Base-by-base conservation (phyloP, 2,329 filamentous ascomycete genomes). In the Tetracladium maxilliforme region DNA sequence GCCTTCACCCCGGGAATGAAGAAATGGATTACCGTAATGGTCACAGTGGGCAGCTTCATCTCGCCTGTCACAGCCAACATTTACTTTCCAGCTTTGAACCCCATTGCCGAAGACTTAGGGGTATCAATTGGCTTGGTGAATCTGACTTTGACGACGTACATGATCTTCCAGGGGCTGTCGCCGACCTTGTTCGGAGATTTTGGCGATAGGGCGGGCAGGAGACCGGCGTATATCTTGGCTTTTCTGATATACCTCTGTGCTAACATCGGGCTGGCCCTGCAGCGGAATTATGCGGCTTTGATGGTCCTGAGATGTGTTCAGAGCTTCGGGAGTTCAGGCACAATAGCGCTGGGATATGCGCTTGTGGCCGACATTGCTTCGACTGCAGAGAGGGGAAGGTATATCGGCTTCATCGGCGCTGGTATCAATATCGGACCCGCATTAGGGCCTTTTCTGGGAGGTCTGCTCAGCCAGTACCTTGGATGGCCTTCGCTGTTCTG, bases 331-430 rank as follows among this genome's bases (percentile, higher is more conserved):
- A 62, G 56, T 31, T 61, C 56, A 32, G 59, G 58, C 1, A 64
- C 75, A 0, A 56, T 83, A n/a, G 73, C 79, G 0, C 54, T 90
- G 2, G 70, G 68, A 0, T 76, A 65, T 32, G 80, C 71, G 3
- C 69, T 83, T 3, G 65, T 86, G 10, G 72, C 75, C 1, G 81
- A 90, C 38, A 61, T 84, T 5, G 62, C 72, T 0, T 70, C 74
- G 1, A 70, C 64, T 22, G 61, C 66, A 0, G 76, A 87, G 44
- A 57, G 81, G 36, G 81, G 80, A 4, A 66, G 62, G 28, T 86
- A 79, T 40, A 74, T 86, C 53, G 77, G 69, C 25, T 63, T 72
- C 31, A 66, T 72, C n/a, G 64, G 61, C 16, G 70, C 3, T 50
- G 58, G 19, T 70, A 70, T 35, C 1, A 54, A 70, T 0, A 39